Percentiles rank a stretch among this genome's conserved stretches.
Conservation (phyloP, 2,329 filamentous ascomycete genomes). For the Neodidymelliopsis sp. region DNA sequence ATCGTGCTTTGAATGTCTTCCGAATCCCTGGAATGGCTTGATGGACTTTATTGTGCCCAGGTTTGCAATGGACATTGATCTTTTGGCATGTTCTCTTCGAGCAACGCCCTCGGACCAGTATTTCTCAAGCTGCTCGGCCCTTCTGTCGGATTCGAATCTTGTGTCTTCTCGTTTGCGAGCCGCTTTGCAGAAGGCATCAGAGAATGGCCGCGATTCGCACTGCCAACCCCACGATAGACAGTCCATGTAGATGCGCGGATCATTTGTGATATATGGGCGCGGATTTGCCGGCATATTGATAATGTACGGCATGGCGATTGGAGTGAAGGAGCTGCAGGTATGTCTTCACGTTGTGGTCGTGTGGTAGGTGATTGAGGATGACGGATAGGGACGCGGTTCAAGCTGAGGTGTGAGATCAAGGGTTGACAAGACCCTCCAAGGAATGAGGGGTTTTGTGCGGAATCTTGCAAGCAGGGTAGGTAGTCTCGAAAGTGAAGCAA, state of each 20-base stretch:
- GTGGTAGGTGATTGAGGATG: neutral
- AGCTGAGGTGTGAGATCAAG: neutral
- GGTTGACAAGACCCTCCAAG: neutral
- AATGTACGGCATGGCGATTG: slow-evolving; percentile 31
- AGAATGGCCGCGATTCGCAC: slow-evolving; percentile 27
- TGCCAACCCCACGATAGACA: slow-evolving; percentile 23
- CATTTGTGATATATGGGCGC: slow-evolving; percentile 30
- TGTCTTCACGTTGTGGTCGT: neutral
- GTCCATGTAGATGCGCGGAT: slow-evolving; percentile 32
- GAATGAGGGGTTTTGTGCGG: slow-evolving; percentile 11
- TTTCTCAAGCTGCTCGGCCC: slow-evolving; percentile 23
- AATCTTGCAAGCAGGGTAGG: slow-evolving; percentile 7
- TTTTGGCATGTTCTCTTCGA: slow-evolving; percentile 11
- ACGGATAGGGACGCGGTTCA: too few relatives aligned
- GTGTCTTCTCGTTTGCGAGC: slow-evolving; percentile 21
- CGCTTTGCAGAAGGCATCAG: slow-evolving; percentile 24
- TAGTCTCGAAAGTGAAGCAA: slow-evolving; percentile 14
- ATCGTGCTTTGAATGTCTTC: slow-evolving; percentile 17
- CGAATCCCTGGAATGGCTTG: slow-evolving; percentile 14
- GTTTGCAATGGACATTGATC: slow-evolving; percentile 7
- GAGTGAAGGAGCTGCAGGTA: neutral
- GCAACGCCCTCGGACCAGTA: slow-evolving; percentile 16
- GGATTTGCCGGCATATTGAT: slow-evolving; percentile 23
- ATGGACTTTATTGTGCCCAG: slow-evolving; percentile 9
- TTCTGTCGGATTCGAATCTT: slow-evolving; percentile 20